Conservation (phyloP, 768 basidiomycete species). For the Leucosporidium yakuticum region DNA sequence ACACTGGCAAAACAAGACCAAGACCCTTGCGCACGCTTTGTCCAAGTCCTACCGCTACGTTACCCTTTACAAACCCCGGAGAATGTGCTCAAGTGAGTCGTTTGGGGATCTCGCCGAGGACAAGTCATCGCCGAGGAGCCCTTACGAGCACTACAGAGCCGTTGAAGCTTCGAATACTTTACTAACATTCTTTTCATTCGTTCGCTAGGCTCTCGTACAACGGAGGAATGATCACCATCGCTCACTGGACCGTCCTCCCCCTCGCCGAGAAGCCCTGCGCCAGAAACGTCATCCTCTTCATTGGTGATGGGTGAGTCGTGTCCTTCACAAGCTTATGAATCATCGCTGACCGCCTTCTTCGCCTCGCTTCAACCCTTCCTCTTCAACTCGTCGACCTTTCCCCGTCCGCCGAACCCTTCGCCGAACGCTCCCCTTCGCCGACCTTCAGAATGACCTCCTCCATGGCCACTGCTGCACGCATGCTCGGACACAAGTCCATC, state of each 20-base stretch:
- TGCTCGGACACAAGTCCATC: slow-evolving; percentile 46
- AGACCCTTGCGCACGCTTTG: slow-evolving; percentile 43
- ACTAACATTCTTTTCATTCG: too few species aligned
- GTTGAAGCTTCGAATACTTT: too few species aligned
- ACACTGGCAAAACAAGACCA: slow-evolving; percentile 38
- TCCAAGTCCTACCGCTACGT: slow-evolving; percentile 44
- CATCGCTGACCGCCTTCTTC: too few species aligned
- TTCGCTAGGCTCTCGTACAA: slow-evolving; percentile 43
- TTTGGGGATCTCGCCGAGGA: too few species aligned
- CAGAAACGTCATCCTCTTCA: slow-evolving; percentile 46
- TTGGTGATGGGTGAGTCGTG: slow-evolving; percentile 40
- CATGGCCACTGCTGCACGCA: slow-evolving; percentile 44
- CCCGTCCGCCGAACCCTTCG: too few species aligned
- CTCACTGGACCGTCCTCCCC: slow-evolving; percentile 42
- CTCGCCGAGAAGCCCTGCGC: slow-evolving; percentile 39
- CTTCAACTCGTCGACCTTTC: too few species aligned
- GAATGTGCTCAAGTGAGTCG: slow-evolving; percentile 33
- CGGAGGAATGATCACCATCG: slow-evolving; percentile 40
- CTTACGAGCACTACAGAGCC: too few species aligned
- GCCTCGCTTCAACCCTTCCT: background rate
- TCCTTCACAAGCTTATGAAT: too few species aligned
- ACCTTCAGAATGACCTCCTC: slow-evolving; percentile 34
- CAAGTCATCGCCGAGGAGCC: too few species aligned
- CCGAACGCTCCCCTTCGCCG: background rate
- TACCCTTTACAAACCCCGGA: slow-evolving; percentile 43